Evolutionary conservation across 352 stramenopile species (phyloP), one percentile per base, ranked within the genome.

Genomic region (Pythium chondricola): DNA sequence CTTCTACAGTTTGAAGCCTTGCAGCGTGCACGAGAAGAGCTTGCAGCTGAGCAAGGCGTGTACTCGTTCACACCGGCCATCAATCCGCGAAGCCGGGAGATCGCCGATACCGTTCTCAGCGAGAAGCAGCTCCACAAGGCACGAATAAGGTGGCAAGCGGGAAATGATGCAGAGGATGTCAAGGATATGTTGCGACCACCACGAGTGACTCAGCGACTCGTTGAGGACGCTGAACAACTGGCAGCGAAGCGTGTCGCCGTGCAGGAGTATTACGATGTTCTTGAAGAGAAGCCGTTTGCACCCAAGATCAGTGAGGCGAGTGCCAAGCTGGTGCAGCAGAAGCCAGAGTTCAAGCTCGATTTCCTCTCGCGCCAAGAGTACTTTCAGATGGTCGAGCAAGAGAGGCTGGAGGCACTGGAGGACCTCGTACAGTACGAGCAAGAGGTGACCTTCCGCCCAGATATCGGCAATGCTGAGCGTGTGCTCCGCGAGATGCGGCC

Each of bases 291-390:
- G 38, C 37, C 80, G 6, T 91, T 80, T 35, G 58, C 63, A 17
- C 76, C 80, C 18, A 69, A 54, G 43, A 84, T 91, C 51, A 88
- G 60, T 22, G 67, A 85, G 17, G 63, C 48, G 9, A 86, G 74
- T 13, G 56, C 44, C 25, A 63, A 60, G 30, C 72, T 88, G 8
- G 63, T 85, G 8, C 56, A 80, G 17, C 63, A 72, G 14, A 77
- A 71, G 18, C 76, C 80, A 7, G 80, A 91, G 57, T 91, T 88
- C 63, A 68, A 86, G 41, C 63, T 90, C 43, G 70, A 90, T 43
- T 93, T 88, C 48, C 64, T 91, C 6, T 56, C 77, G 1, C 68
- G 82, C 0, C 76, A 93, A 46, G 40, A 62, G 21, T 89, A 83
- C 42, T 93, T 80, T 41, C 73, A 82, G 38, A 66, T 66, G 17